Conservation (phyloP, 2,329 filamentous ascomycete genomes). For the Phyllosticta paracitricarpa region DNA sequence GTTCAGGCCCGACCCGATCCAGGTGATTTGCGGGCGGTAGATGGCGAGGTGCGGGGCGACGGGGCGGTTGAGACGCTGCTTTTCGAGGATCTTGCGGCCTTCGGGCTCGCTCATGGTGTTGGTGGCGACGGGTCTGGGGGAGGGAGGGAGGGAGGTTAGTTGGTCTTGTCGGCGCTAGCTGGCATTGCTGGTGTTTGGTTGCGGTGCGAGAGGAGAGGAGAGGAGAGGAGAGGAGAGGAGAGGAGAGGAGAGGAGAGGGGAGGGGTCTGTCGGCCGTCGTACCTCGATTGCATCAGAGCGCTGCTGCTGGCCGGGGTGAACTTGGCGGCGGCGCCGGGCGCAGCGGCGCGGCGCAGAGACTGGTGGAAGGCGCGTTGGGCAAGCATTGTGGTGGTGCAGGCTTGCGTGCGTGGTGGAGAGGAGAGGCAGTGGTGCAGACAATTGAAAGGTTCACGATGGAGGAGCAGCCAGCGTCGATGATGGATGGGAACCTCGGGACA, state of each 20-base stretch:
- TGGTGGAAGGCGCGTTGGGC: slow-evolving; percentile 38
- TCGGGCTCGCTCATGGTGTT: slow-evolving; percentile 46
- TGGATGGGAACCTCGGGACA: slow-evolving; percentile 1
- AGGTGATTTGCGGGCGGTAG: slow-evolving; percentile 82
- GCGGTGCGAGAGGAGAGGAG: not conserved
- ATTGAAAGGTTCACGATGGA: not conserved
- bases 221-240: not conserved
- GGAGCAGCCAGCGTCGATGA: not conserved
- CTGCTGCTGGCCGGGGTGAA: slow-evolving; percentile 28
- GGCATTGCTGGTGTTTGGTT: not conserved
- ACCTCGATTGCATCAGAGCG: slow-evolving; percentile 39
- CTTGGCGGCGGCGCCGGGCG: slow-evolving; percentile 32
- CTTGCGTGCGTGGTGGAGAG: not conserved
- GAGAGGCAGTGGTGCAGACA: slow-evolving; percentile 1
- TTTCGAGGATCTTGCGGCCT: slow-evolving; percentile 57
- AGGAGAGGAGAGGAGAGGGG: not conserved
- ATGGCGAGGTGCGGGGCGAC: slow-evolving; percentile 76
- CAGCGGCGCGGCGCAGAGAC: slow-evolving; percentile 31
- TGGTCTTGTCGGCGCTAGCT: not conserved
- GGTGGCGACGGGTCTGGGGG: slow-evolving; percentile 41
- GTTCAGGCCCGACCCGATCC: slow-evolving; percentile 65
- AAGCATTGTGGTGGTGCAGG: slow-evolving; percentile 27
- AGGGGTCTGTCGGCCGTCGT: slow-evolving; percentile 11
- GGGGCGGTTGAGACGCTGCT: slow-evolving; percentile 73
- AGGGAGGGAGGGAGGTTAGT: slow-evolving; percentile 3